Conservation (phyloP, 2,329 filamentous ascomycete species). For the Amauroascus niger region DNA sequence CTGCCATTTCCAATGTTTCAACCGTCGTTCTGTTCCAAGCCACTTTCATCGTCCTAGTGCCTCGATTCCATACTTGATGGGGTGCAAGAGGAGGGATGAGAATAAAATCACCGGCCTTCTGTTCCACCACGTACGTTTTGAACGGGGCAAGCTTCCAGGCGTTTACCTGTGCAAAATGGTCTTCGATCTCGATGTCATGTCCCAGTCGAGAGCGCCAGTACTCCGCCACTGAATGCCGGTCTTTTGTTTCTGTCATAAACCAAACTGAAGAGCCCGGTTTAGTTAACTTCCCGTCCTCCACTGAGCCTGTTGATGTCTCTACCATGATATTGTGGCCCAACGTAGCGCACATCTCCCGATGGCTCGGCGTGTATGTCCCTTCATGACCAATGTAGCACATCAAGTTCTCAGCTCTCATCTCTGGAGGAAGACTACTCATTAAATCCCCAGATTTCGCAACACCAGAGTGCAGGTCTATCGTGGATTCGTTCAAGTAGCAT, state of each 20-base stretch:
- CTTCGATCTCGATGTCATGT: conserved; percentile 93
- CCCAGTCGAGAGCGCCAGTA: conserved; percentile 90
- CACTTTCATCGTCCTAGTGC: conserved; percentile 91
- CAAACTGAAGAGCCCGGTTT: conserved; percentile 84
- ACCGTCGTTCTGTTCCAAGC: conserved; percentile 95
- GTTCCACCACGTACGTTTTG: conserved; percentile 84
- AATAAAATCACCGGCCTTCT: conserved; percentile 83
- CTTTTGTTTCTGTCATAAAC: conserved; percentile 98
- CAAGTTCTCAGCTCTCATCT: conserved; percentile 89
- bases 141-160: conserved; percentile 94
- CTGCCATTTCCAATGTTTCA: conserved; percentile 76
- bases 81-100: conserved; percentile 85
- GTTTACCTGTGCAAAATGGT: conserved; percentile 90
- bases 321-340: conserved; percentile 98
- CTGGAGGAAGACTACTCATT: conserved; percentile 79
- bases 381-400: conserved; percentile 99
- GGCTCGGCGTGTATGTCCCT: conserved; percentile 89
- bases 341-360: conserved; percentile 95
- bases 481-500: conserved; percentile 81
- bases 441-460: conserved; percentile 65
- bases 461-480: conserved; percentile 48
- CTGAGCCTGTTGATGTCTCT: conserved; percentile 59
- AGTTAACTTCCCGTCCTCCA: conserved; percentile 58
- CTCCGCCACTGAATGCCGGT: conserved; percentile 79
- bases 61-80: conserved; percentile 97